Conservation (phyloP, 2,329 filamentous ascomycete genomes). For the Microcyclospora pomicola region DNA sequence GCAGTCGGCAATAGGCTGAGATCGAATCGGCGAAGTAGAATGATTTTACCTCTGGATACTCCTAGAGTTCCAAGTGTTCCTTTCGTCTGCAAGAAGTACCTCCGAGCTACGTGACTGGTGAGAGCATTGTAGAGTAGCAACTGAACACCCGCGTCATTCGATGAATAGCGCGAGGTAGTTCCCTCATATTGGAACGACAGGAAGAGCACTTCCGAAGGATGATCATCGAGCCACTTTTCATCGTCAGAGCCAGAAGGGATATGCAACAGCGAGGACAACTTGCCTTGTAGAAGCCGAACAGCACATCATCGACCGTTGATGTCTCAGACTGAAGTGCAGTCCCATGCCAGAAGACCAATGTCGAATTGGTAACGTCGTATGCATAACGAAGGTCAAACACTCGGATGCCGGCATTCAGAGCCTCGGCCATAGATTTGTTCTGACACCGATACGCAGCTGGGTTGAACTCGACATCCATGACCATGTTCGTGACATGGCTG, state of each 20-base stretch:
- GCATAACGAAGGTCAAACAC: conserved; percentile 40
- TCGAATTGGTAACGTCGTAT: conserved; percentile 31
- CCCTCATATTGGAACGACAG: conserved; percentile 37
- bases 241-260: neutral
- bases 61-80: conserved; percentile 25
- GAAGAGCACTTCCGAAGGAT: conserved; percentile 33
- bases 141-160: conserved; percentile 27
- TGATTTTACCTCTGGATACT: conserved; percentile 26
- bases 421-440: conserved; percentile 23
- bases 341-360: conserved; percentile 37
- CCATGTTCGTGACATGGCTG: conserved; percentile 27
- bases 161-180: conserved; percentile 19
- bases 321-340: conserved; percentile 32
- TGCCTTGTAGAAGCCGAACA: conserved; percentile 32
- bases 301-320: conserved; percentile 31
- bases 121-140: conserved; percentile 25
- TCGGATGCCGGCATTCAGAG: conserved; percentile 35
- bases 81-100: conserved; percentile 28
- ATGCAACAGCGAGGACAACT: neutral
- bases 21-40: conserved; percentile 34
- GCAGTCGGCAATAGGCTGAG: conserved; percentile 24
- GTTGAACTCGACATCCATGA: conserved; percentile 22
- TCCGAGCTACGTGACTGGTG: conserved; percentile 25
- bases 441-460: conserved; percentile 32
- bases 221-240: conserved; percentile 30